These are phyloP conservation scores for Nicotiana noctiflora DNA, from an alignment of 257 asterid species.

Conservation along the genomic window DNA sequence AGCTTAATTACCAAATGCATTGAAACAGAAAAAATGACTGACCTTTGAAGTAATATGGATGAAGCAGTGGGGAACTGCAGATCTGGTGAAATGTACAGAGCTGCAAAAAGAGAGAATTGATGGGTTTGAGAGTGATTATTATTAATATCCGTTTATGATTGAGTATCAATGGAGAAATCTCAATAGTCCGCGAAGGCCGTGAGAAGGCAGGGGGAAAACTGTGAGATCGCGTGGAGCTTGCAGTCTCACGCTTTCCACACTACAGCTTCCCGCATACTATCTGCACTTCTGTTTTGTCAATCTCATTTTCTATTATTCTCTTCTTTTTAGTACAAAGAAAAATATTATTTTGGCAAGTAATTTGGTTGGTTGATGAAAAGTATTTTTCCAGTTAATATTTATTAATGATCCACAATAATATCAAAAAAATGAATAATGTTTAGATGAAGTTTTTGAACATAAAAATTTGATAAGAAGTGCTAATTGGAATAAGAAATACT, in stretches of 20 bases:
- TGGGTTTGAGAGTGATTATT: background rate
- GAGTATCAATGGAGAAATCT: background rate
- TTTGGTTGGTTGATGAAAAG: too few relatives aligned
- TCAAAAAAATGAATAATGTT: too few relatives aligned
- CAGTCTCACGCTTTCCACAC: conserved; percentile 4
- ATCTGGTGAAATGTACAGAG: background rate
- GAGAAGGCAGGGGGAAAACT: background rate
- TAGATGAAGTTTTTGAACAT: too few relatives aligned
- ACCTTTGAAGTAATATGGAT: background rate
- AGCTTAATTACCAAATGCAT: background rate
- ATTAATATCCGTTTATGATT: background rate
- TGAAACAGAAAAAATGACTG: background rate
- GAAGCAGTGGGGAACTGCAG: conserved; percentile 12
- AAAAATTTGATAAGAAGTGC: too few relatives aligned
- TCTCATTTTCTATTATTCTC: background rate
- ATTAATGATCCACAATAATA: too few relatives aligned
- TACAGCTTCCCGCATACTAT: conserved; percentile 3
- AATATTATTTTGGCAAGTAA: too few relatives aligned
- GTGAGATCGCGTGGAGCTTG: background rate
- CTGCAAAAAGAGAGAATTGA: background rate
- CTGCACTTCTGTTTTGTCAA: background rate
- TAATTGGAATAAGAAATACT: background rate
- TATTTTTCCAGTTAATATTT: too few relatives aligned
- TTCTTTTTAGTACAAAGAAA: too few relatives aligned
- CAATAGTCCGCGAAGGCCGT: background rate